These are phyloP conservation scores for Ogataea glucozyma DNA, from an alignment of 805 yeast species.

Conservation along the genomic window DNA sequence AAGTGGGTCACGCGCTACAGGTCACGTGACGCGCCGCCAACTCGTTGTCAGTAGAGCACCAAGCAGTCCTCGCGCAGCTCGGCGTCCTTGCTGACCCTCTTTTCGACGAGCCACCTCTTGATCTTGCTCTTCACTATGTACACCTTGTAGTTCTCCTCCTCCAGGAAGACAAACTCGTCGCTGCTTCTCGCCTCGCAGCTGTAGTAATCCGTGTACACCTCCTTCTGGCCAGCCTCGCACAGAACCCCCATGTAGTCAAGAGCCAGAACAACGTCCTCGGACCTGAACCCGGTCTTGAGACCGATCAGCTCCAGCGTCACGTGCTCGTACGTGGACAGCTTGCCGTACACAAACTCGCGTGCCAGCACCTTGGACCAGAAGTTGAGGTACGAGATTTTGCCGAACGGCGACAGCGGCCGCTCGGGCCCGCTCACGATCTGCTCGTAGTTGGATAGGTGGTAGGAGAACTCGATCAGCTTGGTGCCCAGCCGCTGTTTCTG, in stretches of 20 bases:
- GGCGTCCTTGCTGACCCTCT: conserved; percentile 22
- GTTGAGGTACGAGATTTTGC: conserved; percentile 65
- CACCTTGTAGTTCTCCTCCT: conserved; percentile 27
- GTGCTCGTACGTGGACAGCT: conserved; percentile 27
- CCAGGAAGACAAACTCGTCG: conserved; percentile 24
- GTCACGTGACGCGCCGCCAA: not conserved
- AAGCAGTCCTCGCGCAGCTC: conserved; percentile 24
- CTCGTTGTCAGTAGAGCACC: conserved; percentile 27
- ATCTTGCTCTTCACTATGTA: conserved; percentile 27
- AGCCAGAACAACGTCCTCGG: conserved; percentile 60
- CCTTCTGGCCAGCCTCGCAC: conserved; percentile 30
- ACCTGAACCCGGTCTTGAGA: conserved; percentile 60
- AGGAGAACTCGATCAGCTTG: conserved; percentile 78
- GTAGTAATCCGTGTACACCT: conserved; percentile 32
- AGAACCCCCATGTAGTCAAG: conserved; percentile 56
- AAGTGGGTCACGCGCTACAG: not conserved
- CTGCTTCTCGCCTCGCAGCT: conserved; percentile 17
- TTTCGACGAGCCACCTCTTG: conserved; percentile 31
- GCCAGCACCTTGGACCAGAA: conserved; percentile 71
- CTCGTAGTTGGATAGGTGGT: conserved; percentile 67
- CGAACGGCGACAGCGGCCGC: conserved; percentile 82
- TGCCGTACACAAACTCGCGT: conserved; percentile 44
- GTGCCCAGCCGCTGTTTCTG: conserved; percentile 80
- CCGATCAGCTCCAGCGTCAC: conserved; percentile 53
- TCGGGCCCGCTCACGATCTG: conserved; percentile 84